Percentiles rank a stretch among this genome's conserved stretches.
Conservation (phyloP, 352 stramenopile species). For the Globisporangium nodosum region DNA sequence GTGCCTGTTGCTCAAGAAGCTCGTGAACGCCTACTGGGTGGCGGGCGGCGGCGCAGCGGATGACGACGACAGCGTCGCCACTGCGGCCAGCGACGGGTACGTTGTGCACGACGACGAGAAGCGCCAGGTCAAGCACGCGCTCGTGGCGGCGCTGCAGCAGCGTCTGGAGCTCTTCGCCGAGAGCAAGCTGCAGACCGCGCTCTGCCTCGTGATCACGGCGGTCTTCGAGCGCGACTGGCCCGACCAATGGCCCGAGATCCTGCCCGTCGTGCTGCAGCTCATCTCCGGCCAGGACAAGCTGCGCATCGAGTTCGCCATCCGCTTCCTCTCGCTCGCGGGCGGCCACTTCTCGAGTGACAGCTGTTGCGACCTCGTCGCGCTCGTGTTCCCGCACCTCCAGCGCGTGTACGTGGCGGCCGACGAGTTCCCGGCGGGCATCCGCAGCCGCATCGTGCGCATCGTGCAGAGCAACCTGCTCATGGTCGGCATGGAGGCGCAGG, state of each 20-base stretch:
- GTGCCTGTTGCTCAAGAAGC: slow-evolving; percentile 72
- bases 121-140: slow-evolving; percentile 45
- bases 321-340: slow-evolving; percentile 65
- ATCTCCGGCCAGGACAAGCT: slow-evolving; percentile 45
- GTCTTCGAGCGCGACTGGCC: slow-evolving; percentile 84
- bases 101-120: slow-evolving; percentile 65
- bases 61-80: slow-evolving; percentile 9
- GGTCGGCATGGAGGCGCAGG: slow-evolving; percentile 78
- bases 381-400: slow-evolving; percentile 69
- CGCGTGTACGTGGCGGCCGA: slow-evolving; percentile 42
- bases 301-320: slow-evolving; percentile 63
- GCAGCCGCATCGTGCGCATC: slow-evolving; percentile 59
- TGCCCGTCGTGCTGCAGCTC: slow-evolving; percentile 57
- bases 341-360: slow-evolving; percentile 76
- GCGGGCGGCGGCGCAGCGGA: slow-evolving; percentile 15
- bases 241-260: slow-evolving; percentile 74
- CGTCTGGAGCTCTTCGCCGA: slow-evolving; percentile 47
- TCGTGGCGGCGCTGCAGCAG: slow-evolving; percentile 56
- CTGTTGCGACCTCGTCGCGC: slow-evolving; percentile 70
- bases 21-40: slow-evolving; percentile 63
- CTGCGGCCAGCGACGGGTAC: slow-evolving; percentile 20
- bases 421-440: slow-evolving; percentile 45
- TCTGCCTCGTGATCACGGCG: slow-evolving; percentile 69
- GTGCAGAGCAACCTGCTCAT: slow-evolving; percentile 75
- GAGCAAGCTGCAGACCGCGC: slow-evolving; percentile 75